These are phyloP conservation scores for Styphnolobium japonicum DNA, from an alignment of 306 rosid genomes.

Conservation along the genomic window DNA sequence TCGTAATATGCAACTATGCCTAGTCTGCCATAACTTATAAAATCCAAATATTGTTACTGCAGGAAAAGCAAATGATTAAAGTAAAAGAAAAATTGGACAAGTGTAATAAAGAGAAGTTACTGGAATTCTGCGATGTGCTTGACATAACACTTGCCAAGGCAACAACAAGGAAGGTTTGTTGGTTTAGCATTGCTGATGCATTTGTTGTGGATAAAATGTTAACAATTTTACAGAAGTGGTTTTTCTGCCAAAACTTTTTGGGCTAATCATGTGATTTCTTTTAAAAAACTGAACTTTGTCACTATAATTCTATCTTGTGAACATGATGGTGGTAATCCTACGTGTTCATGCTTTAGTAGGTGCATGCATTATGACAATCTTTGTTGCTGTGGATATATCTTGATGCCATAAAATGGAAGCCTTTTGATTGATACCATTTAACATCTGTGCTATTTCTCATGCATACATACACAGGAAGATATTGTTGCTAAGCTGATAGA, in stretches of 20 bases:
- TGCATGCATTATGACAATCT: not conserved
- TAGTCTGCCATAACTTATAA: constrained; percentile 18
- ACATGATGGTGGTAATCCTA: not conserved
- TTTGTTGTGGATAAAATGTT: not conserved
- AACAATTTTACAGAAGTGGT: not conserved
- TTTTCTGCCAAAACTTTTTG: not conserved
- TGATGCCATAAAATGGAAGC: not conserved
- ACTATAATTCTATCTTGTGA: not conserved
- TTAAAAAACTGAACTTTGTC: not conserved
- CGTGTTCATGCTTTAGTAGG: not conserved
- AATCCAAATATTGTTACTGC: constrained; percentile 29
- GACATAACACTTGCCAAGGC: constrained; percentile 67
- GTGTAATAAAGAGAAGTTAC: constrained; percentile 79
- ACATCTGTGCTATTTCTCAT: not conserved
- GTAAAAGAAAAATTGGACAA: constrained; percentile 88
- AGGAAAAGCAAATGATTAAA: constrained; percentile 90
- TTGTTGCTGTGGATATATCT: not conserved
- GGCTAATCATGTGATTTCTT: not conserved
- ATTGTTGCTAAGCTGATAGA: constrained; percentile 69
- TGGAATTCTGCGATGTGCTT: constrained; percentile 85
- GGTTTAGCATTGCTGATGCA: constrained; percentile 13
- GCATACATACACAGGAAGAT: constrained; percentile 68
- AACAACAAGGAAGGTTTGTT: constrained; percentile 76
- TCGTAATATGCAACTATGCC: not conserved
- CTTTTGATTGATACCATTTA: not conserved